A percentile compares a stretch with the other conserved stretches of the same genome.
These are phyloP conservation scores for Neurospora sp. DNA, from an alignment of 495 filamentous ascomycete species.

Conservation along the genomic window DNA sequence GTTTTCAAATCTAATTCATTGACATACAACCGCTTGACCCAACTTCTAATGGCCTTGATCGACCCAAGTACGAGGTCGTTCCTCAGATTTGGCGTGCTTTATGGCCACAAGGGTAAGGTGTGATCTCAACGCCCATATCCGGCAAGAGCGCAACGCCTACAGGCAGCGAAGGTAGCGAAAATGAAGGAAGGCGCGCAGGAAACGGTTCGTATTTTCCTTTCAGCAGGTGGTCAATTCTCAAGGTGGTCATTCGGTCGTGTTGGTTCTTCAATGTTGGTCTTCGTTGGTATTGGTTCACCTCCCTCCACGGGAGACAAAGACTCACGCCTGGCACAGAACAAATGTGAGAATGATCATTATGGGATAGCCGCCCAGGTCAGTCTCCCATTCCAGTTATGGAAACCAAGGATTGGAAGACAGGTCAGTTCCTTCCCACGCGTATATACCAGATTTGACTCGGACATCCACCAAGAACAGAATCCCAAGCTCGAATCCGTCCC, in stretches of 20 bases:
- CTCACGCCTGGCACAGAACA: background rate
- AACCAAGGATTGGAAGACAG: background rate
- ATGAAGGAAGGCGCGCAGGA: background rate
- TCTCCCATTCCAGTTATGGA: background rate
- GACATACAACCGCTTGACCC: too few relatives aligned
- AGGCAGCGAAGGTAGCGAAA: background rate
- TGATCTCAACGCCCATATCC: background rate
- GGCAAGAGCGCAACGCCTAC: background rate
- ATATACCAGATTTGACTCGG: background rate
- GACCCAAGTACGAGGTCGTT: background rate
- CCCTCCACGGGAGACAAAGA: background rate
- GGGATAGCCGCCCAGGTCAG: background rate
- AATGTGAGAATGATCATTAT: background rate
- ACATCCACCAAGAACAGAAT: background rate
- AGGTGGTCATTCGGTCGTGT: background rate
- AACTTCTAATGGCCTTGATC: background rate
- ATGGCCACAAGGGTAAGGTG: background rate
- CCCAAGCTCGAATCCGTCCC: background rate
- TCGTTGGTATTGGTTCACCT: background rate
- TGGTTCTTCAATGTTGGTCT: background rate
- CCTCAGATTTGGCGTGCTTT: background rate
- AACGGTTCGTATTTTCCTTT: background rate
- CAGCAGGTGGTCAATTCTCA: background rate
- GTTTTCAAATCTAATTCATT: background rate
- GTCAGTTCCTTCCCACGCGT: background rate